Base-by-base conservation (phyloP, 306 rosid genomes). In the Herpetospermum pedunculosum region DNA sequence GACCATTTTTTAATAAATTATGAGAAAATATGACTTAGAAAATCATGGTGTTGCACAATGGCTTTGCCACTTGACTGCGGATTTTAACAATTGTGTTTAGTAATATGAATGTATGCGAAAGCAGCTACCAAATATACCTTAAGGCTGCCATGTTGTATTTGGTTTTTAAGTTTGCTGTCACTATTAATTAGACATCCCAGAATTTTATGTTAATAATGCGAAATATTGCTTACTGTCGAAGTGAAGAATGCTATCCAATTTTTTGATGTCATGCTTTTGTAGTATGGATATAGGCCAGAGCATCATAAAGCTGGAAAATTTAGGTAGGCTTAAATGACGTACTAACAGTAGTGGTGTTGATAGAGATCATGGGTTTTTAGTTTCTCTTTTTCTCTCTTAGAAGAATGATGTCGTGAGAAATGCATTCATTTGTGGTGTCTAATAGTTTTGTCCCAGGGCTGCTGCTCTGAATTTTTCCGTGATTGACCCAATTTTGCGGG, bases 401-500 rank as follows among this genome's bases (percentile, higher is more conserved):
- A 67, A 69, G 58, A 73, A 55, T 74, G 38, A 8, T 80, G 79
- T 83, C 68, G 69, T 15, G 23, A 21, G 41, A 16, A 16, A 32
- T 70, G 74, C 81, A 41, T 84, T 78, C 80, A 81, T 23, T 5
- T 18, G 29, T 40, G 30, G 0, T 40, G 7, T 67, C 47, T 38
- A 2, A 19, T 21, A 10, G 16, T 64, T 35, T 8, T 64, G 40
- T 65, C 32, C 30, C 19, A 21, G 16, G 72, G 16, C 72, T 65
- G 29, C 72, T 34, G 3, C 48, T 19, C 18, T 34, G 72, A 21
- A 40, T 65, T 65, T 65, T 2, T 59, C 21, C 9, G 21, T 65
- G 49, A 13, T 12, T 40, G 32, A 2, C 19, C 32, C 72, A 65
- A 21, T 25, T 40, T 11, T 43, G 8, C 12, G 50, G 6, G 35